Evolutionary conservation across 1,284 basidiomycete genomes (phyloP), one percentile per base, ranked within the genome.

Genomic region (Ceratobasidium sp.): DNA sequence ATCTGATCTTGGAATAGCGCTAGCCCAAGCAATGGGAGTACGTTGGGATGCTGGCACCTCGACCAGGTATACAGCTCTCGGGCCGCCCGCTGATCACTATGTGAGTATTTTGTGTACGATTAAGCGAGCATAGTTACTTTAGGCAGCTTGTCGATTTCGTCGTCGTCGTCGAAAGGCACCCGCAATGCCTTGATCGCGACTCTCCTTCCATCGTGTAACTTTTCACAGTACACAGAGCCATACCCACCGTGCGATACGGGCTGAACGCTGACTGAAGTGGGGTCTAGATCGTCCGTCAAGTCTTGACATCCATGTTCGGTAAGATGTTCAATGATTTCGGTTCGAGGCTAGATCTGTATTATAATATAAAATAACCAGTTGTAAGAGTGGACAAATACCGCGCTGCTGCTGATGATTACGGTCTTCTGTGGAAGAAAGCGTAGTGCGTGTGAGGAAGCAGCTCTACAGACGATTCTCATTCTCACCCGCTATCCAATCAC

Each of bases 181-280:
- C 71, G 44, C 12, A 64, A 23, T 6, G 48, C 48, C 26, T 75
- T 75, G 28, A 75, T 64, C 10, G 71, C 71, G 2, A 75, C 61
- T 3, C 5, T n/a, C 3, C 61, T 54, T 23, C 57, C 56, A 17
- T 56, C n/a, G 13, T 12, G n/a, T 28, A 75, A 26, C 10, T 33
- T n/a, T 2, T 59, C 71, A 7, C n/a, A 2, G 9, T 42, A 75
- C 26, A 73, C 70, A 38, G 46, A 40, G 13, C 70, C 70, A 23
- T 50, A 75, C 9, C 61, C 61, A 15, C 71, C 71, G 9, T 28
- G 42, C 10, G 70, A 26, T 17, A 52, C 20, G 9, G 44, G 44
- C 13, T 50, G 23, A 5, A 23, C n/a, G 28, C 26, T 46, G 28
- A 20, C 50, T 15, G 28, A 44, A 17, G 57, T 10, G 6, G 23